Conservation (phyloP, 148 eudicot genomes). For the Rhododendron vialii region DNA sequence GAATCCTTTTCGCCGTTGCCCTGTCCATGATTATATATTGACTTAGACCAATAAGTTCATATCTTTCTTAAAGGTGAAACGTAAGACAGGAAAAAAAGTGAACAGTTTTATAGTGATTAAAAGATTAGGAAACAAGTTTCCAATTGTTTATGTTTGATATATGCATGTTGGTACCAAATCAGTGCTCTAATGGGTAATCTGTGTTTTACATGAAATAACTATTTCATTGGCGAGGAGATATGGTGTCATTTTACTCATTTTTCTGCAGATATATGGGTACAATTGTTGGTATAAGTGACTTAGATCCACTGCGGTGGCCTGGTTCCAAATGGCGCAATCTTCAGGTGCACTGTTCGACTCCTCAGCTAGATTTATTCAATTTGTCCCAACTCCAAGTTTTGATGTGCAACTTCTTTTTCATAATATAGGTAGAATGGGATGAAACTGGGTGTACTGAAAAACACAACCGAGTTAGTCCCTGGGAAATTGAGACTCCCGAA, state of each 20-base stretch:
- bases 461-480: conserved; percentile 71
- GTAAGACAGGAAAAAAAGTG: background rate
- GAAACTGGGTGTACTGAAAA: conserved; percentile 85
- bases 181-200: background rate
- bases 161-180: background rate
- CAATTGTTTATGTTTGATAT: background rate
- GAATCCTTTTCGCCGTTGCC: background rate
- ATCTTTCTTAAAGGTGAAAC: background rate
- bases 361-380: background rate
- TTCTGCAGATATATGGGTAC: conserved; percentile 85
- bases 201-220: background rate
- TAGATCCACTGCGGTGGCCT: conserved; percentile 91
- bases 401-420: background rate
- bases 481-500: conserved; percentile 96
- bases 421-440: conserved; percentile 83
- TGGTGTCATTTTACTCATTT: background rate
- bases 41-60: background rate
- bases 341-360: conserved; percentile 44
- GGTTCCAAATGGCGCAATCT: conserved; percentile 88
- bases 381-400: background rate
- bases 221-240: background rate
- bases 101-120: background rate
- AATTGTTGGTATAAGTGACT: conserved; percentile 63
- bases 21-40: background rate
- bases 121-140: background rate